These are phyloP conservation scores for Obelidium mucronatum DNA, from an alignment of 192 early-diverging fungal species.

Conservation along the genomic window DNA sequence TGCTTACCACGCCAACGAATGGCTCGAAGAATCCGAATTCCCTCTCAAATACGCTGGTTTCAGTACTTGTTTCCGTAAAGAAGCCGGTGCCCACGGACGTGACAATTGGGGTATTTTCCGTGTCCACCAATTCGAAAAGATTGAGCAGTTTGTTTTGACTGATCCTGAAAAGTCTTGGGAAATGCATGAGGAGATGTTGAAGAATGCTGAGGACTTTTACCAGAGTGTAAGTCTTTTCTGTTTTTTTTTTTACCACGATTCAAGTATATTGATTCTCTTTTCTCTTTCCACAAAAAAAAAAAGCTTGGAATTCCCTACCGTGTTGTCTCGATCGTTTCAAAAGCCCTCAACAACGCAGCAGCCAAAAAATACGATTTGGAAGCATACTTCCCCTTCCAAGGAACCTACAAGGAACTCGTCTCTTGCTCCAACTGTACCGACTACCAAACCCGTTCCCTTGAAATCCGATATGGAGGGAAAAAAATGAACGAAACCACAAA, in stretches of 20 bases:
- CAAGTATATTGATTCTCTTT: constrained; percentile 4
- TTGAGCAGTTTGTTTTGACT: constrained; percentile 97
- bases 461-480: constrained; percentile 96
- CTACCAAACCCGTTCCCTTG: constrained; percentile 93
- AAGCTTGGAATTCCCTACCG: constrained; percentile 94
- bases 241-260: neutral
- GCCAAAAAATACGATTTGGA: constrained; percentile 99
- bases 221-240: constrained; percentile 57
- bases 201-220: constrained; percentile 92
- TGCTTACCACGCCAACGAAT: constrained; percentile 94
- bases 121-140: constrained; percentile 99
- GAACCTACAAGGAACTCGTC: constrained; percentile 97
- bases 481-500: constrained; percentile 95
- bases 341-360: constrained; percentile 97
- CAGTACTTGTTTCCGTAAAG: constrained; percentile 99
- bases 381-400: constrained; percentile 99
- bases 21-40: constrained; percentile 93
- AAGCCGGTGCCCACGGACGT: constrained; percentile 96
- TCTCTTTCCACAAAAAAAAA: neutral
- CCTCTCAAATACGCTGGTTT: constrained; percentile 91
- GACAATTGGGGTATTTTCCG: constrained; percentile 99
- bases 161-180: constrained; percentile 99
- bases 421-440: constrained; percentile 99
- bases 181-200: constrained; percentile 97
- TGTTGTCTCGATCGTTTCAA: constrained; percentile 94